These are phyloP conservation scores for Penicillium dipodomyicola DNA, from an alignment of 495 filamentous ascomycete genomes.

Conservation along the genomic window DNA sequence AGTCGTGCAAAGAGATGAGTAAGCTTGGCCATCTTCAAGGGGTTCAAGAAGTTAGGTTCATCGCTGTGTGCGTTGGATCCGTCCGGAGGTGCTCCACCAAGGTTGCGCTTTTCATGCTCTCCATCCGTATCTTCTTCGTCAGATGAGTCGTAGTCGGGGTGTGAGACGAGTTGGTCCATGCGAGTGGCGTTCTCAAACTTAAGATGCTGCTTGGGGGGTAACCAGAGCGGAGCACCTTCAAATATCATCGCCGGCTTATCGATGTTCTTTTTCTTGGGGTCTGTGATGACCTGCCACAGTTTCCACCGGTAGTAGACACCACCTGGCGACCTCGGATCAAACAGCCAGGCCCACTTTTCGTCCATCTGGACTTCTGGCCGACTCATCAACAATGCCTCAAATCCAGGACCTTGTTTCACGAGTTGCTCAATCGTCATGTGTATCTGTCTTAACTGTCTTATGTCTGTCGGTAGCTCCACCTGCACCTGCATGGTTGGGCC, in stretches of 20 bases:
- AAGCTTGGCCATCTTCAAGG: conserved; percentile 79
- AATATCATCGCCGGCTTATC: conserved; percentile 52
- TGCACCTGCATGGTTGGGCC: conserved; percentile 62
- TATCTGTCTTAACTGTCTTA: conserved; percentile 77
- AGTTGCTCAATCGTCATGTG: conserved; percentile 83
- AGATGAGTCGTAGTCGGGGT: conserved; percentile 80
- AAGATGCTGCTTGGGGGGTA: conserved; percentile 60
- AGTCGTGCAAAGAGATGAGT: conserved; percentile 76
- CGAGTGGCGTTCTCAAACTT: conserved; percentile 72
- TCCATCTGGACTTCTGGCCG: conserved; percentile 73
- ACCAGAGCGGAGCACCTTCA: conserved; percentile 69
- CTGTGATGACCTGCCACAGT: conserved; percentile 77
- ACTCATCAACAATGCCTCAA: conserved; percentile 91
- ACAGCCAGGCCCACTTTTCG: conserved; percentile 92
- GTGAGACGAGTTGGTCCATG: conserved; percentile 74
- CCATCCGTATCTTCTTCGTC: conserved; percentile 85
- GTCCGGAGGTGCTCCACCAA: conserved; percentile 52
- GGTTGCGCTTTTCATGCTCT: conserved; percentile 60
- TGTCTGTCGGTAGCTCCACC: conserved; percentile 71
- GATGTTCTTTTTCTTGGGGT: conserved; percentile 31
- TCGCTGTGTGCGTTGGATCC: conserved; percentile 39
- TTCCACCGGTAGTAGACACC: conserved; percentile 90
- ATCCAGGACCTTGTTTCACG: conserved; percentile 76
- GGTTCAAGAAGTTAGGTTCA: conserved; percentile 74
- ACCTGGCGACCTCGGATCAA: conserved; percentile 76